These are phyloP conservation scores for Cryptococcus deneoformans DNA, from an alignment of 1,284 basidiomycete genomes.

Conservation along the genomic window DNA sequence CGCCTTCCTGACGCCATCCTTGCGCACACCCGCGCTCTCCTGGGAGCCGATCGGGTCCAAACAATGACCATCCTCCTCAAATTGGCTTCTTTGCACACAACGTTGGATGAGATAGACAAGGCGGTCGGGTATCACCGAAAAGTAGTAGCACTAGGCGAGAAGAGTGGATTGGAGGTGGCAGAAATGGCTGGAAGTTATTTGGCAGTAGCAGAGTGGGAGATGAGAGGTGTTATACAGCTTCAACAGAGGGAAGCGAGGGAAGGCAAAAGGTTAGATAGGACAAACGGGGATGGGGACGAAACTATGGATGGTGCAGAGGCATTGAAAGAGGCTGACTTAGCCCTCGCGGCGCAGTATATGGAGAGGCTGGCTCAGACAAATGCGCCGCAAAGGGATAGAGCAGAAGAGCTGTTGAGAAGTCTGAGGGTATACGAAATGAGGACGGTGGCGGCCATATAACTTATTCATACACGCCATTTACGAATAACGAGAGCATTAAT, in stretches of 20 bases:
- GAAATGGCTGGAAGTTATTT: slow-evolving; percentile 77
- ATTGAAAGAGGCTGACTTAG: slow-evolving; percentile 31
- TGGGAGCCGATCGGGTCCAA: slow-evolving; percentile 77
- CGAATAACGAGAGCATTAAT: too few relatives aligned
- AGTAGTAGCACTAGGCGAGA: slow-evolving; percentile 71
- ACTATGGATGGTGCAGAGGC: not conserved
- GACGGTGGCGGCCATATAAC: slow-evolving; percentile 5
- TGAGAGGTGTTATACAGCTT: slow-evolving; percentile 49
- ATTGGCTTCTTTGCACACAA: slow-evolving; percentile 66
- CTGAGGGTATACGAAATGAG: slow-evolving; percentile 36
- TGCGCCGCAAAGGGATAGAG: slow-evolving; percentile 39
- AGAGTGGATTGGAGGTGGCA: slow-evolving; percentile 58
- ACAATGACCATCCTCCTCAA: slow-evolving; percentile 66
- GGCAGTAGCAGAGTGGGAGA: slow-evolving; percentile 73
- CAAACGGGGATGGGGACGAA: not conserved
- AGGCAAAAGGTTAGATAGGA: not conserved
- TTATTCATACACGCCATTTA: too few relatives aligned
- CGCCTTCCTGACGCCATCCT: slow-evolving; percentile 80
- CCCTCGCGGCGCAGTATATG: slow-evolving; percentile 55
- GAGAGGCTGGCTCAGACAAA: slow-evolving; percentile 65
- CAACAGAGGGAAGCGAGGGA: not conserved
- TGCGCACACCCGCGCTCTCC: slow-evolving; percentile 80
- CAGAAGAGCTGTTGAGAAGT: slow-evolving; percentile 35
- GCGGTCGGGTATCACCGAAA: slow-evolving; percentile 35
- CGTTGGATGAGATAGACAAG: slow-evolving; percentile 42